Evolutionary conservation across 106 monocot genomes (phyloP).

Genomic region (Acanthochlamys bracteata): DNA sequence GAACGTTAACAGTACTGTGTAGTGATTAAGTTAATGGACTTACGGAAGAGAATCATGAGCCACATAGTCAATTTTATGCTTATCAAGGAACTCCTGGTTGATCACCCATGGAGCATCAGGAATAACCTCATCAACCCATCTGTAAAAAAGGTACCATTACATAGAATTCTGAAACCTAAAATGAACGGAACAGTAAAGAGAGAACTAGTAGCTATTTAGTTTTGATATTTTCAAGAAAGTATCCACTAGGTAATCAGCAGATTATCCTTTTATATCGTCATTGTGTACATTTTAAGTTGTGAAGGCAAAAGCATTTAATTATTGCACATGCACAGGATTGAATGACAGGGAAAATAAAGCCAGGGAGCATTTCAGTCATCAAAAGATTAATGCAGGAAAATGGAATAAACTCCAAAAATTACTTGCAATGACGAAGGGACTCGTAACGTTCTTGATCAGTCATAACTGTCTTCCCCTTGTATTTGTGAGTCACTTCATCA

Average conservation of each 20-base stretch:
- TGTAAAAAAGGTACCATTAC: slow-evolving; percentile 9
- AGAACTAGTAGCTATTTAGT: no score
- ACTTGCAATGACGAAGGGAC: slow-evolving; percentile 97
- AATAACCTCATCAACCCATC: slow-evolving; percentile 84
- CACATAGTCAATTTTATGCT: slow-evolving; percentile 71
- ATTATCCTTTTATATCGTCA: no score
- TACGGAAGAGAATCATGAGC: slow-evolving; percentile 87
- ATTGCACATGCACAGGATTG: no score
- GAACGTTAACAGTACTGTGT: no score
- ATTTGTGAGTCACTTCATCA: slow-evolving; percentile 80
- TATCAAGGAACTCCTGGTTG: slow-evolving; percentile 58
- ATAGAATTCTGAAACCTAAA: neutral
- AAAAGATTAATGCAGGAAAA: no score
- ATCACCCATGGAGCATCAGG: slow-evolving; percentile 81
- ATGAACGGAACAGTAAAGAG: no score
- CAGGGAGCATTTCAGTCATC: no score
- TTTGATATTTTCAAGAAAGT: no score
- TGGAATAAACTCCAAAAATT: neutral
- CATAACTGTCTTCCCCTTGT: slow-evolving; percentile 97
- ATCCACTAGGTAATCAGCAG: no score
- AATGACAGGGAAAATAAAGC: no score
- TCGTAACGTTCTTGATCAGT: slow-evolving; percentile 85
- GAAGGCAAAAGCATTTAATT: no score
- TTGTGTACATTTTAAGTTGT: no score
- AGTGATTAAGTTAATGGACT: slow-evolving; percentile 6